Percentiles rank a stretch among this genome's conserved stretches.
phyloP scores from a whole-genome alignment of 2,329 filamentous ascomycete genomes.

The Alternaria arbusti region DNA sequence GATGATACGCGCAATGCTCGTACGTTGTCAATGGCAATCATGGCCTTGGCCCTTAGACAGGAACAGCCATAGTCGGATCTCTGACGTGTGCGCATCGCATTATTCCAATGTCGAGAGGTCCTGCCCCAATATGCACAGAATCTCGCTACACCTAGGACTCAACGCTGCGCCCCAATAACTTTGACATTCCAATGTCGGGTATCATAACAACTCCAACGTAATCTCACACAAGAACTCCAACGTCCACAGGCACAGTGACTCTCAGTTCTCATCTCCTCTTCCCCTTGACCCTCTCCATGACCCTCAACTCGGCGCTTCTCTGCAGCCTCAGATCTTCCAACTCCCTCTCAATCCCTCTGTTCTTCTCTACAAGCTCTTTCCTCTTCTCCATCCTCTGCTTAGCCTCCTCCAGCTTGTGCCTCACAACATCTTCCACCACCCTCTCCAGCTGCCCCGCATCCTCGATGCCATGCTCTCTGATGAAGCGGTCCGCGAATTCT shows the following conservation, averaged over 20 bases:
- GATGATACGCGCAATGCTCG: background rate
- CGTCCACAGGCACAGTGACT: background rate
- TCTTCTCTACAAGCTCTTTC: conserved; percentile 49
- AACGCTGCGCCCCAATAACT: background rate
- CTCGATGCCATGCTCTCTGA: conserved; percentile 45
- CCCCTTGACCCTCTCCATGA: conserved; percentile 50
- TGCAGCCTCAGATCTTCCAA: conserved; percentile 52
- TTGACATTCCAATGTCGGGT: conserved; percentile 15
- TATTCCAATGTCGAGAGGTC: background rate
- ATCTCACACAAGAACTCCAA: background rate
- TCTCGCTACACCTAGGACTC: background rate
- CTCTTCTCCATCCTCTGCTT: conserved; percentile 49
- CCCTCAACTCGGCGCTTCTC: conserved; percentile 54
- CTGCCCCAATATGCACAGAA: background rate
- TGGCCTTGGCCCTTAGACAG: background rate
- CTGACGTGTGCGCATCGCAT: background rate
- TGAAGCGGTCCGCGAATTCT: conserved; percentile 50
- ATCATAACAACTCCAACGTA: conserved; percentile 3
- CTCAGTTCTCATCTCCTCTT: conserved; percentile 28
- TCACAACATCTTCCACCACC: conserved; percentile 42
- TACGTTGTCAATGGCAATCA: background rate
- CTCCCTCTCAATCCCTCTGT: conserved; percentile 52
- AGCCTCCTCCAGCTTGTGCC: conserved; percentile 44
- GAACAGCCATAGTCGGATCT: background rate
- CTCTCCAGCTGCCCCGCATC: conserved; percentile 45